These are phyloP conservation scores for Penicillium pulvis DNA, from an alignment of 495 filamentous ascomycete genomes.

Conservation along the genomic window DNA sequence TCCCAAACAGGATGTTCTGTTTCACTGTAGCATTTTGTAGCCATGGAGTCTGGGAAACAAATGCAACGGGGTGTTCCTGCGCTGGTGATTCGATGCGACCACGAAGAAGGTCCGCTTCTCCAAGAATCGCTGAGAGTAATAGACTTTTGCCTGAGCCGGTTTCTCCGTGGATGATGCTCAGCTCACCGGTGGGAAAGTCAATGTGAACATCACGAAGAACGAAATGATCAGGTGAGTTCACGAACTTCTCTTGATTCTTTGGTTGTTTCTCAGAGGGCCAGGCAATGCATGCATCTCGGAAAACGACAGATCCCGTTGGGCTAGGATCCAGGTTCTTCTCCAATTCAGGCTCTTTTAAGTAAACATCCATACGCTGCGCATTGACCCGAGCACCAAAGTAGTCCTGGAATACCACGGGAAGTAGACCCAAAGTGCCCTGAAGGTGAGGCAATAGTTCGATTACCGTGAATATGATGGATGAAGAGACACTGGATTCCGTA, in stretches of 20 bases:
- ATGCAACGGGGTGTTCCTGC: background rate
- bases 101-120: background rate
- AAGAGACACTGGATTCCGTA: background rate
- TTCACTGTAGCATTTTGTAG: background rate
- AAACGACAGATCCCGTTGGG: background rate
- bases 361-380: background rate
- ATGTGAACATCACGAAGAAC: background rate
- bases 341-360: background rate
- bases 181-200: background rate
- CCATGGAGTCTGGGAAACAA: constrained; percentile 3
- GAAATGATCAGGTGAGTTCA: background rate
- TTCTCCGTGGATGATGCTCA: background rate
- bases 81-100: background rate
- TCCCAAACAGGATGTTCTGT: constrained; percentile 10
- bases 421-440: background rate
- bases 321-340: background rate
- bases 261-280: background rate
- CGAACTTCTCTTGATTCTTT: background rate
- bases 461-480: background rate
- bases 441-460: constrained; percentile 3
- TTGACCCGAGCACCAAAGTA: background rate
- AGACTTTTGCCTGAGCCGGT: background rate
- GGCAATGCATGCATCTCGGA: background rate
- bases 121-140: background rate
- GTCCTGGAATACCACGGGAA: background rate